Evolutionary conservation across 179 eudicot genomes (phyloP), one percentile per base, ranked within the genome.

Genomic region (Carnegiea gigantea): DNA sequence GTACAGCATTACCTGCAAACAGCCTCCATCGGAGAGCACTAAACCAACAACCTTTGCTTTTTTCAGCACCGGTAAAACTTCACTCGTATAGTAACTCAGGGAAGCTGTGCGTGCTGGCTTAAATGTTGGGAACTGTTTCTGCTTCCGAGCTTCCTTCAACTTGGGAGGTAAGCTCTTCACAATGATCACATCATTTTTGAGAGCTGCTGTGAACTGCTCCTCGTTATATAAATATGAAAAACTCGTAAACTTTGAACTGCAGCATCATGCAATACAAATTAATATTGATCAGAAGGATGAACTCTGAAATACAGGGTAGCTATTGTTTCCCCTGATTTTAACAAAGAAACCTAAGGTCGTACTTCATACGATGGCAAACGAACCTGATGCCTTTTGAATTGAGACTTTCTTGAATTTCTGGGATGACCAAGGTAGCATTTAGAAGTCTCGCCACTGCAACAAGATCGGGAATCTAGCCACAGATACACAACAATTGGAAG

Each of bases 381-480:
- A 83, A 96, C 98, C 99, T 96, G 89, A 92, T 90, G 90, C 96
- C 96, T 84, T 90, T 92, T 72, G 93, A 88, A 76, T 79, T 92
- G 38, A 88, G 80, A 84, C 95, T 94, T 82, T 92, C 90, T 90
- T 94, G 97, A 88, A 96, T 87, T 87, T 96, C 99, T 10, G 99
- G 99, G 80, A 96, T 88, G 79, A 96, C 96, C 85, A 96, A 92
- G 57, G 99, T 96, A 75, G 99, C 99, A 88, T 96, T 96, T 62
- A 96, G 88, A 78, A 96, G 93, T 88, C 99, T 92, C 77, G 98
- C 81, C 78, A 96, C 86, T 51, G 94, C 84, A 78, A 96, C 99
- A 82, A 96, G 97, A 91, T 96, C 98, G 85, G 92, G 89, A 79
- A 95, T 95, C 99, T 94, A 90, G 75, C 70, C 86, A 88, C 82